Percentiles rank a stretch among this genome's conserved stretches.
phyloP scores from a whole-genome alignment of 2,329 filamentous ascomycete genomes.

The Apiospora hydei region DNA sequence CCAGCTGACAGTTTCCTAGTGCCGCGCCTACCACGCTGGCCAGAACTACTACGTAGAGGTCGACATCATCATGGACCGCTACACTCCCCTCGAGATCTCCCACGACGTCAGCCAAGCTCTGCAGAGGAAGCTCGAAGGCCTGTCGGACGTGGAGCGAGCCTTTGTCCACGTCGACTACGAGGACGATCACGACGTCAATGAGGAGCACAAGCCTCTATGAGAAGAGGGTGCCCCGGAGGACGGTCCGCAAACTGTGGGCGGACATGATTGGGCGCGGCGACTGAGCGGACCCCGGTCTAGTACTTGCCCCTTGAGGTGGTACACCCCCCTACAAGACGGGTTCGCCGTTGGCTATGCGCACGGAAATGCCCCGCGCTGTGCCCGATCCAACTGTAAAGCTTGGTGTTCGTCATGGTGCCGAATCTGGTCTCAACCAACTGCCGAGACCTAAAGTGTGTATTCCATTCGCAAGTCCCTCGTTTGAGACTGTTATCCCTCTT shows the following conservation, averaged over 20 bases:
- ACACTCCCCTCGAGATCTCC: slow-evolving; percentile 60
- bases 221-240: slow-evolving; percentile 40
- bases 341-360: neutral
- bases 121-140: slow-evolving; percentile 64
- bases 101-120: slow-evolving; percentile 67
- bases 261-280: slow-evolving; percentile 15
- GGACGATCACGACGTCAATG: slow-evolving; percentile 48
- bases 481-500: neutral
- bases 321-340: neutral
- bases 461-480: neutral
- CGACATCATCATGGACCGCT: slow-evolving; percentile 66
- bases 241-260: slow-evolving; percentile 29
- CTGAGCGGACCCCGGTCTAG: neutral
- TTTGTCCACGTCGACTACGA: slow-evolving; percentile 57
- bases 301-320: neutral
- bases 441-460: neutral
- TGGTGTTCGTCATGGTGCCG: neutral
- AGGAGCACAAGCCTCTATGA: slow-evolving; percentile 53
- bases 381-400: neutral
- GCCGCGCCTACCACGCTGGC: slow-evolving; percentile 67
- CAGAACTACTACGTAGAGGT: slow-evolving; percentile 70
- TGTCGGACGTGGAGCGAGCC: slow-evolving; percentile 49
- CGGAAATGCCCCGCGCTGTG: neutral
- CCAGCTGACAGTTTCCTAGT: slow-evolving; percentile 39
- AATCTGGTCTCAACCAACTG: too few relatives aligned